Evolutionary conservation across 2,329 filamentous ascomycete genomes (phyloP), one percentile per base, ranked within the genome.

Genomic region (Fusarium veterinarium): DNA sequence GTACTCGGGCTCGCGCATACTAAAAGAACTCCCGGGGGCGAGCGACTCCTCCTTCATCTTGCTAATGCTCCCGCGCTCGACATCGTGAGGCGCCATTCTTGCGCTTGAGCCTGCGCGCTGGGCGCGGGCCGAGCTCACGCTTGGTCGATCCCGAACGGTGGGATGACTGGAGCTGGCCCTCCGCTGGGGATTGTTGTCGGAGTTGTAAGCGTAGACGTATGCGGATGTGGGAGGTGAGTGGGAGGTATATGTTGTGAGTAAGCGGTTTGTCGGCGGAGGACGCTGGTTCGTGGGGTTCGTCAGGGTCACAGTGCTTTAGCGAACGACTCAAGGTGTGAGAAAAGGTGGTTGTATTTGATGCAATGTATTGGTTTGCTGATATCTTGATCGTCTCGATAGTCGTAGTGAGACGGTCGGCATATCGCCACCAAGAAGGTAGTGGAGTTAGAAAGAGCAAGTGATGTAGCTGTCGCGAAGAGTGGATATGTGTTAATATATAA

Each of bases 1-100:
- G 77, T 87, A 86, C 35, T 83, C 74, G 41, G 86, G 84, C 73
- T 86, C 85, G 58, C 85, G 85, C 85, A 86, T 87, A 73, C 85
- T 87, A 78, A 84, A 84, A 60, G 83, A 84, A 79, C 85, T 87
- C 61, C 86, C 86, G 42, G 82, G 84, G 25, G 83, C 83, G 60
- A 87, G 78, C 20, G 85, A 86, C 73, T 91, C 90, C 70, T 91
- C 89, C 75, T 88, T 89, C 71, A 89, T 82, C 71, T 87, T 87
- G 59, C 65, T 69, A 77, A 89, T 86, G 49, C 86, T 87, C 76
- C 88, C 89, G 77, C 91, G 84, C 78, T 89, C 87, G 75, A 89
- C 83, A 76, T 85, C 83, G 64, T 80, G 78, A 45, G 79, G 79
- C 46, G 84, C 83, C 83, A 83, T 85, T 69, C 55, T 77, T 56